Conservation (phyloP, 1,139 yeast genomes). For the Protomyces arabidopsidicola region DNA sequence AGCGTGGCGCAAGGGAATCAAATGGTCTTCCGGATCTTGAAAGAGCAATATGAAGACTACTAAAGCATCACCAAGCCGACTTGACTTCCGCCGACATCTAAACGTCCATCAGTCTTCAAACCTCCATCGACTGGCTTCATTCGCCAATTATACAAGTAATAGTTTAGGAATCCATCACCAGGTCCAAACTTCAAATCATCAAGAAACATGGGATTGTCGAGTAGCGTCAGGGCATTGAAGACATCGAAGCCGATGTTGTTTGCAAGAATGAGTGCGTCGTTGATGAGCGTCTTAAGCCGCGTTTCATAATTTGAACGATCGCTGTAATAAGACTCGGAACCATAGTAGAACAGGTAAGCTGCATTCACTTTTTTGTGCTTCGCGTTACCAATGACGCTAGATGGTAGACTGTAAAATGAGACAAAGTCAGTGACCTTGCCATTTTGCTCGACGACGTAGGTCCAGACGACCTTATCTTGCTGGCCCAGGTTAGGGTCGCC, state of each 20-base stretch:
- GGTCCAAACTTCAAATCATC: constrained; percentile 81
- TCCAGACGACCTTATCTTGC: constrained; percentile 55
- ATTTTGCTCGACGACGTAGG: constrained; percentile 69
- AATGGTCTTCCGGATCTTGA: too few relatives aligned
- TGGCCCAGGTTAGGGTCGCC: constrained; percentile 40
- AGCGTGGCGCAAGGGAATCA: too few relatives aligned
- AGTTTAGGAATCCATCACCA: constrained; percentile 90
- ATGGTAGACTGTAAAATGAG: constrained; percentile 84
- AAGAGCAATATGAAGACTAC: background rate
- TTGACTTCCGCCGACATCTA: constrained; percentile 14
- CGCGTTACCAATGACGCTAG: constrained; percentile 69
- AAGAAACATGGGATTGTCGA: constrained; percentile 79
- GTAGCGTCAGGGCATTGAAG: constrained; percentile 84
- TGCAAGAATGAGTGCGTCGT: constrained; percentile 74
- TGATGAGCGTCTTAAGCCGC: constrained; percentile 58
- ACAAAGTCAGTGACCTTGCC: constrained; percentile 79
- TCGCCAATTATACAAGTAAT: constrained; percentile 83
- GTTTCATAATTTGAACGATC: constrained; percentile 44
- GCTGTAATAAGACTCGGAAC: constrained; percentile 53
- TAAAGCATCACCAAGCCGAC: constrained; percentile 24
- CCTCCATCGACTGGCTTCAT: constrained; percentile 40
- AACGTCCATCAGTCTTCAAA: constrained; percentile 8
- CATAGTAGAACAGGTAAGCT: constrained; percentile 88
- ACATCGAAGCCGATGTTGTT: constrained; percentile 71
- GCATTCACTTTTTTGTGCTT: constrained; percentile 67